Conservation (phyloP, 2,329 filamentous ascomycete genomes). For the Teratosphaeria nubilosa region DNA sequence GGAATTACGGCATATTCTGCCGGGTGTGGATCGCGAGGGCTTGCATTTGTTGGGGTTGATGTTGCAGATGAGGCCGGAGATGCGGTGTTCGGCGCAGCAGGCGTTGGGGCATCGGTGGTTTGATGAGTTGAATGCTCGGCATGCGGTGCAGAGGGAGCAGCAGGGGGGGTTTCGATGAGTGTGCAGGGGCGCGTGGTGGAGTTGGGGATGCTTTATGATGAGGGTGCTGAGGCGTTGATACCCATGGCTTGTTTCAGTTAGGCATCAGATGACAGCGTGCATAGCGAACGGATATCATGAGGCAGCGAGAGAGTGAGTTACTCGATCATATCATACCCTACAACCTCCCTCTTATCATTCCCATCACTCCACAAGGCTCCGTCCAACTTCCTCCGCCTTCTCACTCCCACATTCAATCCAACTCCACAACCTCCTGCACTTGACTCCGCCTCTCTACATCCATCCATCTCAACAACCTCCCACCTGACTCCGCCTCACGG, state of each 20-base stretch:
- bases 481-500: too few relatives aligned
- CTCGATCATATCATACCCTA: background rate
- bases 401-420: background rate
- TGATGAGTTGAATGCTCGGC: slow-evolving; percentile 45
- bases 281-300: background rate
- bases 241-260: background rate
- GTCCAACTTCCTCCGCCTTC: background rate
- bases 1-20: slow-evolving; percentile 75
- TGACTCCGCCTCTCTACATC: too few relatives aligned
- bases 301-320: background rate
- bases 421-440: too few relatives aligned
- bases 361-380: background rate
- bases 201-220: background rate
- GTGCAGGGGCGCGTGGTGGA: too few relatives aligned
- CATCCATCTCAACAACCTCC: too few relatives aligned
- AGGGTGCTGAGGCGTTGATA: background rate
- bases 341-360: background rate
- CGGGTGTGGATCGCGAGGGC: slow-evolving; percentile 78
- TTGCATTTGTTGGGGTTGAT: slow-evolving; percentile 82
- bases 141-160: background rate
- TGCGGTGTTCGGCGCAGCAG: slow-evolving; percentile 77
- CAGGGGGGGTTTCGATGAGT: background rate
- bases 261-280: background rate
- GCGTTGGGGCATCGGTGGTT: slow-evolving; percentile 93
- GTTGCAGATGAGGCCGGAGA: slow-evolving; percentile 85